phyloP scores from a whole-genome alignment of 1,284 basidiomycete genomes.

The Flammula alnicola region DNA sequence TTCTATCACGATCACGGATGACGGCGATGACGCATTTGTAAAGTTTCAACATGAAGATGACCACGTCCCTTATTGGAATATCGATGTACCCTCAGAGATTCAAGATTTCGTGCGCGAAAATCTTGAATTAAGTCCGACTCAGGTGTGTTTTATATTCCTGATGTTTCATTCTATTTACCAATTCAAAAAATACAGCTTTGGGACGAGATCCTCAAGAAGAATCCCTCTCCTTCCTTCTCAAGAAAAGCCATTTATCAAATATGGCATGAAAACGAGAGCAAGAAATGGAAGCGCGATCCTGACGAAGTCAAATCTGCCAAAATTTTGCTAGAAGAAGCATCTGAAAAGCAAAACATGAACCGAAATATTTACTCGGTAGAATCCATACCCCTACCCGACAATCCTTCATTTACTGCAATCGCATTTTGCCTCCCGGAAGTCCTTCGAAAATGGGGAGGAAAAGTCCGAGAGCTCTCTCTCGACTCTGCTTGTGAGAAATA shows the following conservation, averaged over 20 bases:
- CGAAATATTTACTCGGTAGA: conserved; percentile 13
- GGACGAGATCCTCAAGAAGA: conserved; percentile 22
- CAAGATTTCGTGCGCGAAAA: neutral
- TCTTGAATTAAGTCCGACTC: conserved; percentile 7
- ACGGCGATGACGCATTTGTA: neutral
- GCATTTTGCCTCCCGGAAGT: conserved; percentile 25
- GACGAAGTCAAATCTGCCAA: conserved; percentile 24
- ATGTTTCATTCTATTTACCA: neutral
- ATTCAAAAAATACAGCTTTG: conserved; percentile 23
- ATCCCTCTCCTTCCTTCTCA: conserved; percentile 20
- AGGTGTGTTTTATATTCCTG: conserved; percentile 6
- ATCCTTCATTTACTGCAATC: conserved; percentile 23
- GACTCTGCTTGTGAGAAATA: conserved; percentile 24
- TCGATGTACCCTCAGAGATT: neutral
- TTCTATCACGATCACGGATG: neutral
- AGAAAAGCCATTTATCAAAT: conserved; percentile 22
- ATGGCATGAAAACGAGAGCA: conserved; percentile 17
- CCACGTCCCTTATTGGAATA: conserved; percentile 4
- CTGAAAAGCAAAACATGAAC: neutral
- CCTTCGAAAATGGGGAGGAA: conserved; percentile 22
- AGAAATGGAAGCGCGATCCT: conserved; percentile 23
- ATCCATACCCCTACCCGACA: conserved; percentile 16
- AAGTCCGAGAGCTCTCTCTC: conserved; percentile 25
- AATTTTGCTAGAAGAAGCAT: conserved; percentile 19
- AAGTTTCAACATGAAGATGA: conserved; percentile 1